phyloP scores from a whole-genome alignment of 2,329 filamentous ascomycete genomes.

The Aspergillus oerlinghausenensis region DNA sequence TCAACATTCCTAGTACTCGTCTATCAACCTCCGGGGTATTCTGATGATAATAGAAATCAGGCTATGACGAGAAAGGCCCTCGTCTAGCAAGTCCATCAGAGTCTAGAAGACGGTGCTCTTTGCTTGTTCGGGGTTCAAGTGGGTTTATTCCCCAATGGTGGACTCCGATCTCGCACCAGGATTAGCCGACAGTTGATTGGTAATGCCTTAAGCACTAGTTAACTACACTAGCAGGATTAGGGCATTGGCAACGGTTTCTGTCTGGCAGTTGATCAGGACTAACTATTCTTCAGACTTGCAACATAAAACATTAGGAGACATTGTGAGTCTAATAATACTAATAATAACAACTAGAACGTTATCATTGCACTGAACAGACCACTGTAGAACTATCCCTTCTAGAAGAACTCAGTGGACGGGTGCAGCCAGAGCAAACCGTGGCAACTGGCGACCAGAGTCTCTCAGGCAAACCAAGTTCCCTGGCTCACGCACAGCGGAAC shows the following conservation, averaged over 20 bases:
- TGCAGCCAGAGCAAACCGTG: background rate
- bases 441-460: background rate
- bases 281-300: background rate
- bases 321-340: too few relatives aligned
- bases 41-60: background rate
- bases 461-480: background rate
- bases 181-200: background rate
- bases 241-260: background rate
- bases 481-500: background rate
- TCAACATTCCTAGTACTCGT: background rate
- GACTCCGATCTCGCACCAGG: background rate
- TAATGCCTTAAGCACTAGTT: background rate
- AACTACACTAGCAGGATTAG: background rate
- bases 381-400: background rate
- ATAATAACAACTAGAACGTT: too few relatives aligned
- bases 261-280: too few relatives aligned
- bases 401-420: background rate
- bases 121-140: background rate
- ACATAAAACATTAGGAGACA: too few relatives aligned
- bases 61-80: background rate
- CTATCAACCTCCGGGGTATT: too few relatives aligned
- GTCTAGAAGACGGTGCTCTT: background rate
- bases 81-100: background rate
- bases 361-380: too few relatives aligned
- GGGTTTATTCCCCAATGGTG: too few relatives aligned